Base-by-base conservation (phyloP, 1,284 basidiomycete species). In the Stereum hirsutum region DNA sequence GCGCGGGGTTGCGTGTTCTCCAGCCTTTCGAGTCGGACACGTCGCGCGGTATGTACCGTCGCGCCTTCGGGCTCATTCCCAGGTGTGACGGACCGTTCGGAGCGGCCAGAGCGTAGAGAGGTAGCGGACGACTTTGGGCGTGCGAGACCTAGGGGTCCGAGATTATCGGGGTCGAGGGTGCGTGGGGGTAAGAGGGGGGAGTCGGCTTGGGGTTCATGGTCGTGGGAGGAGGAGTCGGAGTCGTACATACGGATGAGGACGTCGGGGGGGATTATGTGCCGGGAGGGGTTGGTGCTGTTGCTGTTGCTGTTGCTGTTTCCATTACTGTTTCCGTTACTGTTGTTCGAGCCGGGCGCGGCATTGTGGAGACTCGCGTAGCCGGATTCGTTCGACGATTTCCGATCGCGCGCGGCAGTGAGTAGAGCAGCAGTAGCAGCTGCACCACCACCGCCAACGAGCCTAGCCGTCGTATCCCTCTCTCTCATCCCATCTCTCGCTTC, bases 21-120 rank as follows among this genome's bases (percentile, higher is more conserved):
- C 15, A 30, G 33, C 3, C 24, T 35, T n/a, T 28, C 39, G 27
- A 32, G 70, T 40, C 66, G 70, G 35, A 83, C 78, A 5, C 78
- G 71, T 12, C 72, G 71, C 0, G 78, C 80, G 11, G 74, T 78
- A 42, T 74, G 65, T 2, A 82, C 52, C 20, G 75, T 72, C 0
- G 71, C 68, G 8, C 67, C 62, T 51, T 78, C 74, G 5, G 46
- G 42, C 15, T 49, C 52, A 39, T 39, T 44, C 19, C 43, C 50
- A 20, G 50, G 50, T 4, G 48, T 48, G 28, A 53, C 47, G 2
- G 67, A 64, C 12, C 53, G 48, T 27, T 55, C 51, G 2, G 60
- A 57, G 28, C 43, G 45, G n/a, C 56, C 20, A 23, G 55, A 55
- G 7, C 32, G 55, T 42, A 50, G 48, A 39, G 48, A 61, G 54